Evolutionary conservation across 768 basidiomycete species (phyloP), one percentile per base, ranked within the genome.

Genomic region (Boletus vinaceobasis): DNA sequence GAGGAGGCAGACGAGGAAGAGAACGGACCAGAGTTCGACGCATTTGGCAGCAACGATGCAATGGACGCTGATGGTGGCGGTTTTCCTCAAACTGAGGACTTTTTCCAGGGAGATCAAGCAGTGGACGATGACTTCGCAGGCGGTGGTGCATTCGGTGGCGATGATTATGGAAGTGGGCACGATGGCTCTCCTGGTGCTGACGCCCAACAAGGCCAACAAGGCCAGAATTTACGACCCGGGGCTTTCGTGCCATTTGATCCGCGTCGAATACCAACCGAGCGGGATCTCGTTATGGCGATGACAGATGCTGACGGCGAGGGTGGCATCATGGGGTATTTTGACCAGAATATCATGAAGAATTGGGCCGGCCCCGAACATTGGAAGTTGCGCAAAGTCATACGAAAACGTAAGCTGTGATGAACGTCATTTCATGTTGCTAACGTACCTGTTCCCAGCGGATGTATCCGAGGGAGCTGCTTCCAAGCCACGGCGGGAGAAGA

Each of bases 341-440:
- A 98, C 70, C 81, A 86, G 63, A 84, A 77, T 57, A 80, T 90
- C 64, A 77, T 86, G 62, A 96, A 91, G 79, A 96, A 96, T 62
- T 99, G 97, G 97, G 97, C 97, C 4, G 97, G 97, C 0, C 95
- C 95, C 8, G 93, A 98, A 71, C 97, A 99, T 67, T 99, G 97
- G 96, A 98, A 96, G 69, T 71, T 98, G 65, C 77, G 89, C 57
- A 89, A 86, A 66, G 79, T 86, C n/a, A 76, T 93, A 49, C 82
- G 88, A 56, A 83, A 81, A 77, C 80, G 93, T 95, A 59, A 72
- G 84, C 70, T 13, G 51, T 42, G 7, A 14, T 45, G 19, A 27
- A 27, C n/a, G 45, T 44, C 11, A 23, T 47, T 45, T 37, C 21
- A 26, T 46, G 52, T 43, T 46, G 53, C 49, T 38, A 29, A 32